Percentiles rank a stretch among this genome's conserved stretches.
These are phyloP conservation scores for Yarrowia bubula DNA, from an alignment of 805 yeast genomes.

Conservation along the genomic window DNA sequence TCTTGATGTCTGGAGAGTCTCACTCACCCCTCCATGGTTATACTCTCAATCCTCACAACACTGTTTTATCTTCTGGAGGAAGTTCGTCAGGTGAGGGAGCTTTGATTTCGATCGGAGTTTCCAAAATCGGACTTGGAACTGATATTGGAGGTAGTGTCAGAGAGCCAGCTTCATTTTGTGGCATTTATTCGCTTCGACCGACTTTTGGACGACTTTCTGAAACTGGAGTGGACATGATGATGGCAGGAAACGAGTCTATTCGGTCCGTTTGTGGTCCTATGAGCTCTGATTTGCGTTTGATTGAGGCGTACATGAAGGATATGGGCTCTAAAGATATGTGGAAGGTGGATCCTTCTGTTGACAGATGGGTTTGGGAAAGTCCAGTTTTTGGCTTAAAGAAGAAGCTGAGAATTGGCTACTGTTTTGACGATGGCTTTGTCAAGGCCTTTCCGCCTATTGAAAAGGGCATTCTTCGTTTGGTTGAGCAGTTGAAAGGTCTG, in stretches of 20 bases:
- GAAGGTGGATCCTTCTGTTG: conserved; percentile 48
- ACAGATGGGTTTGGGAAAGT: conserved; percentile 50
- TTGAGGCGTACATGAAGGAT: conserved; percentile 43
- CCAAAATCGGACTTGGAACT: conserved; percentile 53
- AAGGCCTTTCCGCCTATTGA: conserved; percentile 57
- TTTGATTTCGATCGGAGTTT: conserved; percentile 45
- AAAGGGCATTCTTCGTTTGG: conserved; percentile 53
- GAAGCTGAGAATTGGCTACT: conserved; percentile 48
- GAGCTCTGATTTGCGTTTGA: conserved; percentile 41
- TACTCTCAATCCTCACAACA: conserved; percentile 48
- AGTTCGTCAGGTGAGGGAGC: conserved; percentile 61
- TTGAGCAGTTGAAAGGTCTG: conserved; percentile 50
- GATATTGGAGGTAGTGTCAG: conserved; percentile 58
- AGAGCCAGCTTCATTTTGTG: conserved; percentile 48
- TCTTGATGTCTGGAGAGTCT: conserved; percentile 52
- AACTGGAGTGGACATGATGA: conserved; percentile 39
- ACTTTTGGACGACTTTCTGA: conserved; percentile 46
- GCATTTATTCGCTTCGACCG: conserved; percentile 51
- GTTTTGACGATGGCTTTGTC: conserved; percentile 47
- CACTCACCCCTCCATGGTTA: conserved; percentile 47
- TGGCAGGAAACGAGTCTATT: conserved; percentile 44
- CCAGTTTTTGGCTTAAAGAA: conserved; percentile 32
- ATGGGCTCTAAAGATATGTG: conserved; percentile 48
- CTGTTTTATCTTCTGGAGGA: conserved; percentile 52
- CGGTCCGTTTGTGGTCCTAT: conserved; percentile 52